Percentiles rank a stretch among this genome's conserved stretches.
Conservation (phyloP, 1,139 yeast species). For the Kurtzmaniella quercitrusa region DNA sequence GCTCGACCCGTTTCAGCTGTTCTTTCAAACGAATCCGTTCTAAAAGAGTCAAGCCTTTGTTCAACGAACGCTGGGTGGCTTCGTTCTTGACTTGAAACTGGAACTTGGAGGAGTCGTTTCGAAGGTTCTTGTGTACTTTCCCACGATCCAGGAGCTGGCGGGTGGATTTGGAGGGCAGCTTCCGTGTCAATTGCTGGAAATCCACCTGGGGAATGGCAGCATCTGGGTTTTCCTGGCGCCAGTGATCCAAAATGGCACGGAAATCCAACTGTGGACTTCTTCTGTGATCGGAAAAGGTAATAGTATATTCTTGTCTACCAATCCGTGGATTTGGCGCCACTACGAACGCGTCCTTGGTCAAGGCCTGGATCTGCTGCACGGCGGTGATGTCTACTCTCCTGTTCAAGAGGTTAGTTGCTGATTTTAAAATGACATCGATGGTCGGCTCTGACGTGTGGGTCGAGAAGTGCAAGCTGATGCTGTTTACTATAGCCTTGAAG, state of each 20-base stretch:
- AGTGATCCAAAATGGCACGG: constrained; percentile 43
- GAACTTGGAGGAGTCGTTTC: constrained; percentile 31
- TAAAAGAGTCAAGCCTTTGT: constrained; percentile 33
- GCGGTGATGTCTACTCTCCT: constrained; percentile 14
- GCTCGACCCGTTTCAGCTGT: constrained; percentile 13
- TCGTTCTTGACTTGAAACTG: constrained; percentile 24
- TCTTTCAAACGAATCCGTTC: constrained; percentile 41
- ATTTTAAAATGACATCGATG: constrained; percentile 15
- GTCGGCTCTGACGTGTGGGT: constrained; percentile 23
- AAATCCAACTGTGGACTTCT: constrained; percentile 1
- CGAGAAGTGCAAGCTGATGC: constrained; percentile 18
- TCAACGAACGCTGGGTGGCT: constrained; percentile 14
- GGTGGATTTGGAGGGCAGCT: neutral
- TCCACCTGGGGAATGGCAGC: neutral
- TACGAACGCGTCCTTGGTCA: constrained; percentile 14
- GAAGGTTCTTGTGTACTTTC: constrained; percentile 21
- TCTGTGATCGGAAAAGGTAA: constrained; percentile 4
- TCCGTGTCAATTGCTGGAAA: neutral
- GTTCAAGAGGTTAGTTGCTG: constrained; percentile 17
- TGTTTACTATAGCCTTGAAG: constrained; percentile 10
- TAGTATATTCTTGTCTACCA: constrained; percentile 1
- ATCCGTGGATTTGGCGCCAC: constrained; percentile 10
- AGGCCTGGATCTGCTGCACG: constrained; percentile 14
- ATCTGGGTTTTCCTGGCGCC: constrained; percentile 39
- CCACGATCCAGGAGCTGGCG: neutral